Evolutionary conservation across 78 protist species (phyloP), one percentile per base, ranked within the genome.

Genomic region (Ministeria vibrans): DNA sequence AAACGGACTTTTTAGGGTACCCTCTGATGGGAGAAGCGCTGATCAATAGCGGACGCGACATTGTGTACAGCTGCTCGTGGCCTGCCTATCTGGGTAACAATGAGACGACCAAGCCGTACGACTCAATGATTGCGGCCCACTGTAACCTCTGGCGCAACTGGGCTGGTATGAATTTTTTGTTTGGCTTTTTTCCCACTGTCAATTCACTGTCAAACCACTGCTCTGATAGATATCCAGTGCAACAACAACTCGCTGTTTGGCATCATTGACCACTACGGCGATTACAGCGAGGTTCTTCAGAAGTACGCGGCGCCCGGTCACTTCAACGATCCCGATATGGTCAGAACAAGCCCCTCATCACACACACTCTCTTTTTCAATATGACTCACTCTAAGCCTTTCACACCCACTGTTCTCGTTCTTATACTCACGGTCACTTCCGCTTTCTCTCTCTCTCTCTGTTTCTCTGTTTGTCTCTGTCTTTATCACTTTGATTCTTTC

Each of bases 171-270:
- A n/a, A n/a, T n/a, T n/a, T n/a, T n/a, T n/a, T n/a, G n/a, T n/a
- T n/a, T n/a, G n/a, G n/a, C n/a, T n/a, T n/a, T n/a, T n/a, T n/a
- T n/a, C n/a, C n/a, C n/a, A n/a, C n/a, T n/a, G n/a, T n/a, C n/a
- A n/a, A n/a, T n/a, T n/a, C n/a, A n/a, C n/a, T n/a, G n/a, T n/a
- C n/a, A n/a, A n/a, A n/a, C n/a, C n/a, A n/a, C n/a, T n/a, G n/a
- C n/a, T n/a, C n/a, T n/a, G n/a, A n/a, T n/a, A n/a, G 83, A 78
- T 53, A 49, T 70, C n/a, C 55, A 70, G 78, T 18, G 42, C 83
- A 18, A 2, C 7, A 42, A 42, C 73, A 11, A 0, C 22, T 15
- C 39, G n/a, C 28, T 55, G 18, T 18, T 18, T 28, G 20, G 43
- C 70, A 70, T 69, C 61, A 27, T 79, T 62, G 61, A 55, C 22